phyloP scores from a whole-genome alignment of 306 rosid genomes.

The Leucaena leucocephala region DNA sequence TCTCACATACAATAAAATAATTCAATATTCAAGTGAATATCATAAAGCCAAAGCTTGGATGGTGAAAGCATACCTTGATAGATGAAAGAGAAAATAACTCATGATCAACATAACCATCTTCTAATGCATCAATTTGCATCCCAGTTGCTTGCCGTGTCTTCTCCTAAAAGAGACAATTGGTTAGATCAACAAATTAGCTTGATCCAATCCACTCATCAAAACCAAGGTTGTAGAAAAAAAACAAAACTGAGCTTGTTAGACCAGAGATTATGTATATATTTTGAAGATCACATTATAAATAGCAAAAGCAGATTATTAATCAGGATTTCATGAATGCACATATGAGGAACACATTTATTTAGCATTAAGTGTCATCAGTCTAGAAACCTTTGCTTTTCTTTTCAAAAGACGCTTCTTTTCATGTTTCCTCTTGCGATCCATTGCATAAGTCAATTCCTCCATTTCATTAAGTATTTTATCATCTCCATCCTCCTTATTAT shows the following conservation, averaged over 20 bases:
- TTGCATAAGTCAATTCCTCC: conserved; percentile 81
- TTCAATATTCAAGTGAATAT: neutral
- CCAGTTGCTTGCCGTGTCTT: conserved; percentile 87
- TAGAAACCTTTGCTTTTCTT: conserved; percentile 76
- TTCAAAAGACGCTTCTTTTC: conserved; percentile 72
- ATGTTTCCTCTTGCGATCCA: conserved; percentile 87
- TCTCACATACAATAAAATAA: conserved; percentile 7
- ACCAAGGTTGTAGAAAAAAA: neutral
- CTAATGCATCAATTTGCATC: conserved; percentile 79
- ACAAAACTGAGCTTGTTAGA: neutral
- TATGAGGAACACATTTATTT: neutral
- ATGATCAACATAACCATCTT: conserved; percentile 72
- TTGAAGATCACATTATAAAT: neutral
- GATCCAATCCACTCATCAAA: neutral
- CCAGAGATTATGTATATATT: neutral
- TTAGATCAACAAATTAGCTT: conserved; percentile 32
- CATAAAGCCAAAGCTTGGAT: conserved; percentile 15
- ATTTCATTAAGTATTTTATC: conserved; percentile 83
- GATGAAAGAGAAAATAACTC: conserved; percentile 84
- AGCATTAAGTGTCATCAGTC: neutral
- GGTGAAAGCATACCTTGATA: conserved; percentile 70
- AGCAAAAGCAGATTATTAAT: neutral
- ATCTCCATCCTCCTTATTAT: conserved; percentile 74
- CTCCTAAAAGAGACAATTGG: conserved; percentile 56
- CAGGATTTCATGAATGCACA: neutral